phyloP scores from a whole-genome alignment of 306 rosid species.

The Purshia tridentata region DNA sequence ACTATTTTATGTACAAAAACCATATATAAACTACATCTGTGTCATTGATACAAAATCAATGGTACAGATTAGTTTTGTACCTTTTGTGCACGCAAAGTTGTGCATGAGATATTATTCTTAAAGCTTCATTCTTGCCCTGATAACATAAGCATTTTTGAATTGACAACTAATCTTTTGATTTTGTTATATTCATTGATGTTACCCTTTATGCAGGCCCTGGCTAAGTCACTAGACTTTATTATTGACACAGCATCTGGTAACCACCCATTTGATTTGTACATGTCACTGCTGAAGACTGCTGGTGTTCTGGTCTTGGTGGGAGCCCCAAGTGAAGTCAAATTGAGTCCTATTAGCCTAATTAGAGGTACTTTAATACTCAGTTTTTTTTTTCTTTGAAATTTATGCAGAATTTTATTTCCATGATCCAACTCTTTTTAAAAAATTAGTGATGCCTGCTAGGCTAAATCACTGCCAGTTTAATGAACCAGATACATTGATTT shows the following conservation, averaged over 20 bases:
- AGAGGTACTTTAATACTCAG: constrained; percentile 33
- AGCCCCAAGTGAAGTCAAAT: constrained; percentile 66
- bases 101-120: no score
- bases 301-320: constrained; percentile 72
- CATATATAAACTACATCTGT: no score
- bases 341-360: constrained; percentile 53
- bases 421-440: no score
- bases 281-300: constrained; percentile 61
- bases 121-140: no score
- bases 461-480: background rate
- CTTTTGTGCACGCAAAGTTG: no score
- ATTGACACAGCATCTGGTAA: constrained; percentile 81
- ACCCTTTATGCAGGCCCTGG: constrained; percentile 41
- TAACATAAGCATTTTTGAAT: no score
- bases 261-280: constrained; percentile 73
- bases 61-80: no score
- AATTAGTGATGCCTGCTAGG: background rate
- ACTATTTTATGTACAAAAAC: no score
- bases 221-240: constrained; percentile 67
- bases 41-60: no score
- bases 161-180: no score
- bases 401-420: background rate
- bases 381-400: background rate
- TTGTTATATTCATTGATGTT: background rate
- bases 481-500: constrained; percentile 5